These are phyloP conservation scores for Astrephomene gubernaculifera DNA, from an alignment of 139 green algal genomes.

Conservation along the genomic window DNA sequence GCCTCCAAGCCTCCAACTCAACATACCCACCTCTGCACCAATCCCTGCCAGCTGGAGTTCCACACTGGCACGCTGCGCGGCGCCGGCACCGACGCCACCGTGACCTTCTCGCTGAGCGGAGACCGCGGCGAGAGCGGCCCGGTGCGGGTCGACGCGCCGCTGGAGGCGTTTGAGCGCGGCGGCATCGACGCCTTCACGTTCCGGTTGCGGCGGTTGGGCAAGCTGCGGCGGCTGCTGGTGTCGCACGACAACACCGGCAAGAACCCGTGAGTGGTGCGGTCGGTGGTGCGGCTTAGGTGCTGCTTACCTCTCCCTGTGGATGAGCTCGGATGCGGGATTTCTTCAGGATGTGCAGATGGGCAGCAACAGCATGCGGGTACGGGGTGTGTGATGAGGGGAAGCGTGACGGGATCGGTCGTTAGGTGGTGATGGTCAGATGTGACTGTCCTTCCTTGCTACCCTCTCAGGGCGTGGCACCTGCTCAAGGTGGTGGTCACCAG, in stretches of 20 bases:
- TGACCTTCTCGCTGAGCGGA: slow-evolving; percentile 63
- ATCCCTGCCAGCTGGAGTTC: slow-evolving; percentile 62
- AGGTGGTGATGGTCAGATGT: too few species aligned
- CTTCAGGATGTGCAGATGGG: too few species aligned
- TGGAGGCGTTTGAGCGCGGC: slow-evolving; percentile 67
- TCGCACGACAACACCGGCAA: slow-evolving; percentile 64
- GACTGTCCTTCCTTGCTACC: not conserved
- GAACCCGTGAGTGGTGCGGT: slow-evolving; percentile 50
- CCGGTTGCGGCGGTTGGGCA: slow-evolving; percentile 31
- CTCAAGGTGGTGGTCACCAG: slow-evolving; percentile 61
- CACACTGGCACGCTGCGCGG: slow-evolving; percentile 56
- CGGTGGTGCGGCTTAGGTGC: too few species aligned
- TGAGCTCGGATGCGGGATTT: too few species aligned
- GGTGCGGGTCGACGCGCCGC: slow-evolving; percentile 47
- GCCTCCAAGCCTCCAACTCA: too few species aligned
- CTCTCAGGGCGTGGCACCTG: slow-evolving; percentile 60
- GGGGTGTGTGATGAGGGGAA: too few species aligned
- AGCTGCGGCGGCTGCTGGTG: slow-evolving; percentile 55
- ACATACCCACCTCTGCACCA: too few species aligned
- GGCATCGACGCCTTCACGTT: slow-evolving; percentile 57
- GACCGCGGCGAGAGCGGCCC: slow-evolving; percentile 39
- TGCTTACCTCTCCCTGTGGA: too few species aligned
- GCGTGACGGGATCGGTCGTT: too few species aligned
- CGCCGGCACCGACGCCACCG: slow-evolving; percentile 68
- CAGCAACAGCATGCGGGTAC: too few species aligned